phyloP scores from a whole-genome alignment of 2,329 filamentous ascomycete species.

The Alternaria angustiovoidea region DNA sequence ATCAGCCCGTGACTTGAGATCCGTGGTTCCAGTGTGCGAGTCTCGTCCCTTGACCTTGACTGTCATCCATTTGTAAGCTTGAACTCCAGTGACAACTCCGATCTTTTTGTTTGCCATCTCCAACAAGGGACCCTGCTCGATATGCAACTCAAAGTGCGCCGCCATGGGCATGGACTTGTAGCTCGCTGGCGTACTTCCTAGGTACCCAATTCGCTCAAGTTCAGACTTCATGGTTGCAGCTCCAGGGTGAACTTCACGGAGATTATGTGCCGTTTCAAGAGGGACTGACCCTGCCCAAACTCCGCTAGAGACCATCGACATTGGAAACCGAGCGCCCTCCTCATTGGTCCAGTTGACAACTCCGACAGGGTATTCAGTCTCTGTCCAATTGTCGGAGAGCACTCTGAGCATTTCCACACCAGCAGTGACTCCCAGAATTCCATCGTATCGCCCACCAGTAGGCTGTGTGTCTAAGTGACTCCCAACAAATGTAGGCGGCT shows the following conservation, averaged over 20 bases:
- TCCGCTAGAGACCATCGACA: conserved; percentile 76
- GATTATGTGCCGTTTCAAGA: conserved; percentile 65
- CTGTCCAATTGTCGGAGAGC: conserved; percentile 70
- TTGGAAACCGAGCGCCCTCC: conserved; percentile 81
- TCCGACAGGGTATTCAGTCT: conserved; percentile 75
- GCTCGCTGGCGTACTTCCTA: conserved; percentile 66
- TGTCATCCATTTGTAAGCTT: conserved; percentile 78
- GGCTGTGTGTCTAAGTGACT: conserved; percentile 69
- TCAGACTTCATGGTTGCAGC: conserved; percentile 72
- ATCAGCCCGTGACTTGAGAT: conserved; percentile 71
- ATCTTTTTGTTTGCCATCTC: conserved; percentile 70
- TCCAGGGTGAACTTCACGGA: conserved; percentile 69
- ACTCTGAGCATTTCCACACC: conserved; percentile 76
- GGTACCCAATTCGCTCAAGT: conserved; percentile 74
- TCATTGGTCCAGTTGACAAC: conserved; percentile 85
- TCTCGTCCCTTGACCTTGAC: conserved; percentile 72
- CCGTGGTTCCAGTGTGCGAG: conserved; percentile 78
- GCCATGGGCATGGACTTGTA: conserved; percentile 70
- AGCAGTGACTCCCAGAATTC: conserved; percentile 76
- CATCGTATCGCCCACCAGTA: conserved; percentile 74
- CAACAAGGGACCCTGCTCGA: conserved; percentile 82
- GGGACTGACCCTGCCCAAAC: conserved; percentile 78
- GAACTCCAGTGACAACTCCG: conserved; percentile 75
- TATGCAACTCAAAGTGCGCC: conserved; percentile 84
- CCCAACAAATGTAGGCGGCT: conserved; percentile 71